These are phyloP conservation scores for Hymenoscyphus linearis DNA, from an alignment of 2,329 filamentous ascomycete species.

Conservation along the genomic window DNA sequence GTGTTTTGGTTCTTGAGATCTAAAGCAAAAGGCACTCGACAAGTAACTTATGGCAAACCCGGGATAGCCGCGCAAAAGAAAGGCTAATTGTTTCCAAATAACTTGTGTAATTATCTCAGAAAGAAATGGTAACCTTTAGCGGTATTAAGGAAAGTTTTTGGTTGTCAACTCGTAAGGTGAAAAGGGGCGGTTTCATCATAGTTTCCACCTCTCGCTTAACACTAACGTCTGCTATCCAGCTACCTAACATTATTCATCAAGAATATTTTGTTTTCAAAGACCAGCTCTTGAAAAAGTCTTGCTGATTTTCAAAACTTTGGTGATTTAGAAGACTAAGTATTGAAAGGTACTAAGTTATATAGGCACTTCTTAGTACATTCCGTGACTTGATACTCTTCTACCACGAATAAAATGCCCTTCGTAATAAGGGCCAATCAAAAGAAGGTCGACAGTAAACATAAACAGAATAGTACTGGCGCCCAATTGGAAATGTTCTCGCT, in stretches of 20 bases:
- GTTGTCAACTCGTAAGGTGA: no score
- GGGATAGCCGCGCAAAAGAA: no score
- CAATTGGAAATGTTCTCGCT: not conserved
- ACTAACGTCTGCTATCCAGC: not conserved
- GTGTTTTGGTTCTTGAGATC: no score
- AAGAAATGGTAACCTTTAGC: no score
- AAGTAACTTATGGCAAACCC: no score
- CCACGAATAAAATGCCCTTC: not conserved
- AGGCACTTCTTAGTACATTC: not conserved
- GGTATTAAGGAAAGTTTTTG: no score
- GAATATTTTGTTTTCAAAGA: not conserved
- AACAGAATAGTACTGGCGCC: not conserved
- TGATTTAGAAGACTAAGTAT: not conserved
- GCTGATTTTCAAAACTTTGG: not conserved
- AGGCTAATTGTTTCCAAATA: no score
- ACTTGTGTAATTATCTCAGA: no score
- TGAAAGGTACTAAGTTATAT: not conserved
- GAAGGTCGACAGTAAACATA: not conserved
- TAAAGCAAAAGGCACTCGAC: no score
- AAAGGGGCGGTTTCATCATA: no score
- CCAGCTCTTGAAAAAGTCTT: not conserved
- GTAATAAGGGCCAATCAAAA: not conserved
- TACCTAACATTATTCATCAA: not conserved
- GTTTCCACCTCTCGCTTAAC: no score
- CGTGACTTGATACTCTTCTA: not conserved